Conservation (phyloP, 345 rosid species). For the Dipteronia sinensis region DNA sequence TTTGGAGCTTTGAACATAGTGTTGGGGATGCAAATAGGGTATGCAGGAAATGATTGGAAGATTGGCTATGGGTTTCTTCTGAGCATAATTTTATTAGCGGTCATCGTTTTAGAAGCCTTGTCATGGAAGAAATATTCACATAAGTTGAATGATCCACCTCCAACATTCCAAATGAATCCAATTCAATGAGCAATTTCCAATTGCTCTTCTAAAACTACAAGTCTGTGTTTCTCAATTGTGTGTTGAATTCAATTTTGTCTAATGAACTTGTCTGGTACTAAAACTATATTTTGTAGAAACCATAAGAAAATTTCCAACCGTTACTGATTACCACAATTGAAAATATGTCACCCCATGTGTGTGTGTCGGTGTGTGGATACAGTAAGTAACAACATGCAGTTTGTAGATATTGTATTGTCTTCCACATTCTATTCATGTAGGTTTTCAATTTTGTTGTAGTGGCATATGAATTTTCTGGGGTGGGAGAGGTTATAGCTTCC, state of each 20-base stretch:
- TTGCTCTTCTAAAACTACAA: not conserved
- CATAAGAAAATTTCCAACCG: not conserved
- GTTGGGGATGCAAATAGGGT: conserved; percentile 66
- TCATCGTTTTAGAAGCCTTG: conserved; percentile 58
- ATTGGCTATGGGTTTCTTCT: conserved; percentile 76
- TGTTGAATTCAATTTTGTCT: conserved; percentile 10
- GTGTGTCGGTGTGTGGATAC: too few relatives aligned
- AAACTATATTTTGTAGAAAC: conserved; percentile 1
- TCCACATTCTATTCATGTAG: not conserved
- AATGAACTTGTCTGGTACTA: not conserved
- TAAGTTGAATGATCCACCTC: conserved; percentile 29
- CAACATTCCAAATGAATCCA: conserved; percentile 73
- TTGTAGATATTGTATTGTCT: not conserved
- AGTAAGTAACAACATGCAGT: too few relatives aligned
- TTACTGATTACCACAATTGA: not conserved
- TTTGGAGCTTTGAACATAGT: conserved; percentile 75
- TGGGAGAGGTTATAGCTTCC: not conserved
- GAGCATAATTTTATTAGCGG: conserved; percentile 45
- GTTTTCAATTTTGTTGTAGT: not conserved
- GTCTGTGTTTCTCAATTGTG: not conserved
- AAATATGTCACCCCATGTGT: not conserved
- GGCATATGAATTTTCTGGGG: not conserved
- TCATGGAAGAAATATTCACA: conserved; percentile 43
- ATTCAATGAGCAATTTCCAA: conserved; percentile 30
- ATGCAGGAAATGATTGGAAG: conserved; percentile 66